Percentiles rank a stretch among this genome's conserved stretches.
These are phyloP conservation scores for Fusarium sp. DNA, from an alignment of 2,329 filamentous ascomycete species.

Conservation along the genomic window DNA sequence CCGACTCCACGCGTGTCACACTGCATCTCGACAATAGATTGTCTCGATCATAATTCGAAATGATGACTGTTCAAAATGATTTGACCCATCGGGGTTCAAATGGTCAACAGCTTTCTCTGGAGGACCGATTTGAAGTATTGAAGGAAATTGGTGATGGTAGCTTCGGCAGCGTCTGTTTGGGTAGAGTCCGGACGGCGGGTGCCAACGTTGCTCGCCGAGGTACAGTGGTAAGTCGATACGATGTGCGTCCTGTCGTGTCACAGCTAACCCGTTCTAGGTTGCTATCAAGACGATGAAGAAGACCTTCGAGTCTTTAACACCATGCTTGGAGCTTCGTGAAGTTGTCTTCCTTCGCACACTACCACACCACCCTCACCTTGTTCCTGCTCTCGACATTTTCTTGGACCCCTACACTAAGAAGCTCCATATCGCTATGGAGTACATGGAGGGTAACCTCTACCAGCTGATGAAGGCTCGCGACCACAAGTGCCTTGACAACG, in stretches of 20 bases:
- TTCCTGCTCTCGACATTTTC: conserved; percentile 98
- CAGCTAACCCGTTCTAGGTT: conserved; percentile 68
- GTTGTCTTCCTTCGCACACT: conserved; percentile 95
- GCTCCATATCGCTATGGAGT: conserved; percentile 98
- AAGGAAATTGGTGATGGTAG: conserved; percentile 99
- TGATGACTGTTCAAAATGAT: conserved; percentile 83
- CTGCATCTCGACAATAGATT: conserved; percentile 37
- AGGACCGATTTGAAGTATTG: conserved; percentile 95
- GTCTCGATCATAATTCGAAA: conserved; percentile 48
- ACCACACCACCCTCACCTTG: conserved; percentile 88
- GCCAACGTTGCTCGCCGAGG: conserved; percentile 88
- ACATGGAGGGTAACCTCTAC: conserved; percentile 99
- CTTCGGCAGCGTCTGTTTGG: conserved; percentile 94
- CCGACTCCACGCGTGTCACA: conserved; percentile 36
- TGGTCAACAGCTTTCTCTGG: conserved; percentile 74
- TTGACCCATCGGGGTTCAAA: conserved; percentile 75
- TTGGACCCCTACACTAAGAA: conserved; percentile 96
- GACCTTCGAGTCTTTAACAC: conserved; percentile 90
- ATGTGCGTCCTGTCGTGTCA: conserved; percentile 26
- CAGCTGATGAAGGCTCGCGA: conserved; percentile 99
- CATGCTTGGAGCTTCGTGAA: conserved; percentile 93
- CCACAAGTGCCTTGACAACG: conserved; percentile 90
- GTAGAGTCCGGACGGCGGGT: conserved; percentile 90
- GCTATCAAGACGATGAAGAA: conserved; percentile 99
- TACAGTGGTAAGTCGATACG: conserved; percentile 78